Base-by-base conservation (phyloP, 805 yeast genomes). In the Grigorovia jiainica region DNA sequence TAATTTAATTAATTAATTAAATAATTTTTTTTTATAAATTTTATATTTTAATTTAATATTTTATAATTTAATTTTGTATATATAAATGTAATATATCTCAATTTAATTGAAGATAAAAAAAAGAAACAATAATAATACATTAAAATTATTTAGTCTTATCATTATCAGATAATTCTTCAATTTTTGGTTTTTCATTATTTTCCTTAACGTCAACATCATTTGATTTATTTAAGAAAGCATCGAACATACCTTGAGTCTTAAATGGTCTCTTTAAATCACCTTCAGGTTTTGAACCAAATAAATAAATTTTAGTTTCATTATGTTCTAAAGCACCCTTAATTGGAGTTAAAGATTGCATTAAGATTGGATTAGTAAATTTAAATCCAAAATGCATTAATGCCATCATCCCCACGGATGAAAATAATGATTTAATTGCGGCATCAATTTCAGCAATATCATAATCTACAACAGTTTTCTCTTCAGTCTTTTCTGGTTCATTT, bases 261-360 rank as follows among this genome's bases (percentile, higher is more conserved):
- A 92, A 90, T 34, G 98, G 98, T 73, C 98, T 84, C 77, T 87
- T 84, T 67, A 87, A 78, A 55, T 85, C 95, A 53, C 96, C 97
- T 37, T 74, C 56, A 20, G 96, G 92, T 34, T 89, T 76, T 57
- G 74, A 68, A 53, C 90, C 90, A 58, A 82, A 84, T 44, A 90
- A 60, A 65, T 90, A 95, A 66, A 92, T 85, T 72, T 86, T 80
- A 55, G 89, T 94, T 52, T 87, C 79, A 69, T 87, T 87, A 58
- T 85, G 71, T 70, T 92, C 97, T 47, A 87, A 68, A 37, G 94
- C 95, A 53, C 82, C 69, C 76, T 92, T 90, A 57, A 92, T 71
- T 41, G 96, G 90, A 42, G 92, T 76, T 53, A 92, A 75, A 50
- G 87, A 79, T 72, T 90, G 97, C 87, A 90, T 83, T 54, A 92